Percentiles rank a stretch among this genome's conserved stretches.
These are phyloP conservation scores for Botrytis galanthina DNA, from an alignment of 2,329 filamentous ascomycete genomes.

Conservation along the genomic window DNA sequence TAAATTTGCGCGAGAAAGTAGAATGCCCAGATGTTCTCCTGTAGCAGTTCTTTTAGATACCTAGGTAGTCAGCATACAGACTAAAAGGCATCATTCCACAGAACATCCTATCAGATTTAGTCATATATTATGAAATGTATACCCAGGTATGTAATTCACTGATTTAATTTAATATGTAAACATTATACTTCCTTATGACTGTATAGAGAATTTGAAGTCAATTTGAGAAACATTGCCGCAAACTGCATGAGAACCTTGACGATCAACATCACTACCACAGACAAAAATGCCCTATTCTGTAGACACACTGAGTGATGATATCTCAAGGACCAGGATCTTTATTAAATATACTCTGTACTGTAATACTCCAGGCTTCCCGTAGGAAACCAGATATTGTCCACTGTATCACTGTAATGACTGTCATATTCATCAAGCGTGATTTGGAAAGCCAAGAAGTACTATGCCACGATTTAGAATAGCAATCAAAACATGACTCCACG, in stretches of 20 bases:
- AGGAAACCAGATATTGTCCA: not conserved
- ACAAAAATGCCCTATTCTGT: not conserved
- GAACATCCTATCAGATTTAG: not conserved
- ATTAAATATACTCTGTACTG: not conserved
- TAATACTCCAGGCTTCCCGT: not conserved
- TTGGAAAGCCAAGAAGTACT: not conserved
- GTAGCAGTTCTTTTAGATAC: not conserved
- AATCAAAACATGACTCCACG: not conserved
- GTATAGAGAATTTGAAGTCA: not conserved
- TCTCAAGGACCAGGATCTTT: not conserved
- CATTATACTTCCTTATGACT: not conserved
- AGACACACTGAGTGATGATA: not conserved
- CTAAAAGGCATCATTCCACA: not conserved
- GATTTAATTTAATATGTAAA: not conserved
- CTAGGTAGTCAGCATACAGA: not conserved
- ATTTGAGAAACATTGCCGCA: not conserved
- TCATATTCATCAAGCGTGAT: not conserved
- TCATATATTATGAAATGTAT: not conserved
- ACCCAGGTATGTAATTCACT: not conserved
- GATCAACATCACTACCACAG: not conserved
- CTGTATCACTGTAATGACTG: not conserved
- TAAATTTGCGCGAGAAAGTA: accelerated
- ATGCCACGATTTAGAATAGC: not conserved
- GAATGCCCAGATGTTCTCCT: not conserved
- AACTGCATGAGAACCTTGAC: not conserved